Percentiles rank a stretch among this genome's conserved stretches.
These are phyloP conservation scores for Verruconis gallopava DNA, from an alignment of 2,329 filamentous ascomycete species.

Conservation along the genomic window DNA sequence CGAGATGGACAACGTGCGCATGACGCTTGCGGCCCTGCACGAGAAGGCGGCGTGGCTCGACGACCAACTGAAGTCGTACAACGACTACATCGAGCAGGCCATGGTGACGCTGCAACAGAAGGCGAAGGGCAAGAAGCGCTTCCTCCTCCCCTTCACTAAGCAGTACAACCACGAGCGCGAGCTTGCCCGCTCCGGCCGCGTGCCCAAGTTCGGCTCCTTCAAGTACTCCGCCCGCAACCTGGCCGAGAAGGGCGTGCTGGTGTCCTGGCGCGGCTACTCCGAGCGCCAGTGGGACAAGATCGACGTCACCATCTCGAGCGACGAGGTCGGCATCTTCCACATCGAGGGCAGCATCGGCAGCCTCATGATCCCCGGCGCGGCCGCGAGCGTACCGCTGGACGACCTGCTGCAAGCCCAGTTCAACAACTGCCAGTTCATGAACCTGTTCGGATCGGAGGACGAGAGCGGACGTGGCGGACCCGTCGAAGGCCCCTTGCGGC, in stretches of 20 bases:
- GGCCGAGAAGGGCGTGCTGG: conserved; percentile 84
- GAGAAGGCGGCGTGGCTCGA: conserved; percentile 88
- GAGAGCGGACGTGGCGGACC: conserved; percentile 13
- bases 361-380: conserved; percentile 92
- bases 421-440: conserved; percentile 92
- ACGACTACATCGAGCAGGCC: conserved; percentile 97
- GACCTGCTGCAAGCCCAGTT: conserved; percentile 94
- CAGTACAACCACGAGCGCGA: conserved; percentile 98
- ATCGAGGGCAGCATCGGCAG: conserved; percentile 82
- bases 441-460: conserved; percentile 66
- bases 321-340: conserved; percentile 86
- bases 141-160: conserved; percentile 91
- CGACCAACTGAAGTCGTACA: conserved; percentile 91
- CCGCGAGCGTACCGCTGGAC: conserved; percentile 77
- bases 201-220: conserved; percentile 95
- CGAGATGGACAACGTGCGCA: conserved; percentile 71
- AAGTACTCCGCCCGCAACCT: conserved; percentile 89
- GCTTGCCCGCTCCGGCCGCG: conserved; percentile 78
- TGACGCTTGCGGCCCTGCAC: conserved; percentile 62
- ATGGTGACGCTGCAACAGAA: conserved; percentile 96
- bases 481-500: conserved; percentile 42
- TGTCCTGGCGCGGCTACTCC: conserved; percentile 74
- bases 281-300: conserved; percentile 82
- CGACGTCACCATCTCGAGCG: conserved; percentile 86
- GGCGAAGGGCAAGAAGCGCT: conserved; percentile 90